A percentile compares a stretch with the other conserved stretches of the same genome.
These are phyloP conservation scores for Kodamaea kaohsiungensis DNA, from an alignment of 805 yeast species.

Conservation along the genomic window DNA sequence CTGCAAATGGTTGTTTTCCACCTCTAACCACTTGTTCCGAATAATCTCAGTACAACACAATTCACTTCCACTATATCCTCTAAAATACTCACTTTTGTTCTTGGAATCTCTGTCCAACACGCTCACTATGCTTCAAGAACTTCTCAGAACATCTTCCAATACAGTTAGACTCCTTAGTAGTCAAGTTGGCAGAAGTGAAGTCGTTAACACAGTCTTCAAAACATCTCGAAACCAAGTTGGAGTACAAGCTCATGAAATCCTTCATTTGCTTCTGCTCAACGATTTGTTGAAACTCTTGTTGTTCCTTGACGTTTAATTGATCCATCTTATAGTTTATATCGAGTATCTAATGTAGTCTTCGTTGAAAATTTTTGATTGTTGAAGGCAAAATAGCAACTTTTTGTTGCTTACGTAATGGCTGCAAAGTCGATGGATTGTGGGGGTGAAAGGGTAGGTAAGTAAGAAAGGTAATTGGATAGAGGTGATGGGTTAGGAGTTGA, in stretches of 20 bases:
- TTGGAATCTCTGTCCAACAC: conserved; percentile 98
- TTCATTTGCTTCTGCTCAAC: conserved; percentile 98
- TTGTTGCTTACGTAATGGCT: conserved; percentile 2
- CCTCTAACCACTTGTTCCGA: not conserved
- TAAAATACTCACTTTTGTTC: conserved; percentile 70
- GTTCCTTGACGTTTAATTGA: conserved; percentile 91
- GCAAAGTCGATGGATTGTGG: not conserved
- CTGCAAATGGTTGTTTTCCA: too few species aligned
- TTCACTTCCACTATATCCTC: not conserved
- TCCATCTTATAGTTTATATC: conserved; percentile 57
- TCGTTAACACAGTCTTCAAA: conserved; percentile 97
- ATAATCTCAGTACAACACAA: not conserved
- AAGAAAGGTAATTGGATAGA: not conserved
- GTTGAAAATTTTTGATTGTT: conserved; percentile 9
- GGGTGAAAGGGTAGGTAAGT: not conserved
- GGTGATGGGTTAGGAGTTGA: not conserved
- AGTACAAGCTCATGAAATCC: conserved; percentile 96
- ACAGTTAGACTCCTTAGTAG: conserved; percentile 83
- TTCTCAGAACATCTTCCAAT: conserved; percentile 92
- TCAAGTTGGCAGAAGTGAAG: conserved; percentile 88
- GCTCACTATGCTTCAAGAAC: conserved; percentile 96
- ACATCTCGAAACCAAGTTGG: conserved; percentile 94
- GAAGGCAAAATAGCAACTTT: conserved; percentile 8
- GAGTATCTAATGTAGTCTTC: not conserved
- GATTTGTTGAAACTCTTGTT: conserved; percentile 91